These are phyloP conservation scores for Stramenopiles sp. DNA, from an alignment of 352 stramenopile genomes.

Conservation along the genomic window DNA sequence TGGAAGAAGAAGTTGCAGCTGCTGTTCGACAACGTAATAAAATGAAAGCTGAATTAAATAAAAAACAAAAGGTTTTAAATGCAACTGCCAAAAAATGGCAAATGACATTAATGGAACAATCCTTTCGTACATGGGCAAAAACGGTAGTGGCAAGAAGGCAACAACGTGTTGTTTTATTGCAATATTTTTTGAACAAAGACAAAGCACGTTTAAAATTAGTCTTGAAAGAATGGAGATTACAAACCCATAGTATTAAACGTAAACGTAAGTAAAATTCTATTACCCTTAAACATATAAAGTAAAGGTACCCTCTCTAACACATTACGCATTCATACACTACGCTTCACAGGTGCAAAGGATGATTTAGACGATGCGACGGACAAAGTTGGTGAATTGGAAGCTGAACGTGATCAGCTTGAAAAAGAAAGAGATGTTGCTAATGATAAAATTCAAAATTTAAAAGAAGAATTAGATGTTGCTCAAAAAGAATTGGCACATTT, in stretches of 20 bases:
- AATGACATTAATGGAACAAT: constrained; percentile 1
- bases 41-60: constrained; percentile 6
- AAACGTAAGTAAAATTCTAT: too few species aligned
- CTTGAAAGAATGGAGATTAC: background rate
- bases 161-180: background rate
- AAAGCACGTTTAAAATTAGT: background rate
- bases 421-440: background rate
- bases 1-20: background rate
- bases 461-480: constrained; percentile 3
- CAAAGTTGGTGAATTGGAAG: background rate
- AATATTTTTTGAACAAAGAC: constrained; percentile 5
- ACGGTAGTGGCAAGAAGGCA: background rate
- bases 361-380: background rate
- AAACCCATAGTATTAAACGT: background rate
- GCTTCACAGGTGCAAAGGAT: background rate
- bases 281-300: too few species aligned
- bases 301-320: too few species aligned
- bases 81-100: background rate
- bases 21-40: background rate
- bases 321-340: too few species aligned
- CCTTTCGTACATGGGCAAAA: background rate
- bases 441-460: background rate
- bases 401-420: background rate
- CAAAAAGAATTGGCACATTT: background rate
- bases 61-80: constrained; percentile 5